Conservation (phyloP, 495 filamentous ascomycete species). For the Penicillium egyptiacum region DNA sequence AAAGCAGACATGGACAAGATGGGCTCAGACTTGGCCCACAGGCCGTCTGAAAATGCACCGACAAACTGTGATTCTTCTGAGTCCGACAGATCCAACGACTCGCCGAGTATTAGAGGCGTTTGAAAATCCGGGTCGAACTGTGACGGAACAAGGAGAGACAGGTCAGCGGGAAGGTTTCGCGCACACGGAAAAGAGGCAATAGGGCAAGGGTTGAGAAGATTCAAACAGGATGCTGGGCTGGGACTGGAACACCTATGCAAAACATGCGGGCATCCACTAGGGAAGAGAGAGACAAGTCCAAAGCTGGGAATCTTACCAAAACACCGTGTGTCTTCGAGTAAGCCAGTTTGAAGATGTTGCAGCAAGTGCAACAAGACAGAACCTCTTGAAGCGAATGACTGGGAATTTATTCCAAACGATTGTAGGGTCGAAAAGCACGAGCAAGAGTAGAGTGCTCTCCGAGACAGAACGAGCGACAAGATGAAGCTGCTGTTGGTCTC, state of each 20-base stretch:
- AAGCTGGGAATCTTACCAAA: slow-evolving; percentile 47
- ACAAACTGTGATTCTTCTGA: slow-evolving; percentile 49
- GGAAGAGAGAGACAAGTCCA: slow-evolving; percentile 20
- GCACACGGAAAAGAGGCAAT: slow-evolving; percentile 11
- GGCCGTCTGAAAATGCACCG: slow-evolving; percentile 50
- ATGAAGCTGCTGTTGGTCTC: slow-evolving; percentile 41
- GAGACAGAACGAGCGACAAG: slow-evolving; percentile 50
- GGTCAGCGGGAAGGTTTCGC: slow-evolving; percentile 26
- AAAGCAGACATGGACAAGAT: slow-evolving; percentile 56
- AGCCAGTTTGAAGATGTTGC: slow-evolving; percentile 57
- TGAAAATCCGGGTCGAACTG: slow-evolving; percentile 50
- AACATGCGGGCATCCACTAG: slow-evolving; percentile 28
- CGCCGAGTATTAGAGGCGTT: slow-evolving; percentile 55
- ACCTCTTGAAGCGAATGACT: slow-evolving; percentile 50
- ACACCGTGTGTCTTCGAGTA: slow-evolving; percentile 52
- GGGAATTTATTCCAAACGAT: slow-evolving; percentile 48
- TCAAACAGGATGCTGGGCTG: slow-evolving; percentile 25
- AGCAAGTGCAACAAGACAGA: slow-evolving; percentile 49
- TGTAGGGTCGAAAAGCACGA: slow-evolving; percentile 36
- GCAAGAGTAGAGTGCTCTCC: slow-evolving; percentile 35
- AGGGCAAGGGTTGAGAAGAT: slow-evolving; percentile 7
- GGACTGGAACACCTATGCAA: slow-evolving; percentile 21
- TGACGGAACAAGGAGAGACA: slow-evolving; percentile 10
- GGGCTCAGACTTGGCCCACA: slow-evolving; percentile 54
- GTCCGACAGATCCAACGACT: slow-evolving; percentile 54